These are phyloP conservation scores for Penicillium sclerotigenum DNA, from an alignment of 2,329 filamentous ascomycete genomes.

Conservation along the genomic window DNA sequence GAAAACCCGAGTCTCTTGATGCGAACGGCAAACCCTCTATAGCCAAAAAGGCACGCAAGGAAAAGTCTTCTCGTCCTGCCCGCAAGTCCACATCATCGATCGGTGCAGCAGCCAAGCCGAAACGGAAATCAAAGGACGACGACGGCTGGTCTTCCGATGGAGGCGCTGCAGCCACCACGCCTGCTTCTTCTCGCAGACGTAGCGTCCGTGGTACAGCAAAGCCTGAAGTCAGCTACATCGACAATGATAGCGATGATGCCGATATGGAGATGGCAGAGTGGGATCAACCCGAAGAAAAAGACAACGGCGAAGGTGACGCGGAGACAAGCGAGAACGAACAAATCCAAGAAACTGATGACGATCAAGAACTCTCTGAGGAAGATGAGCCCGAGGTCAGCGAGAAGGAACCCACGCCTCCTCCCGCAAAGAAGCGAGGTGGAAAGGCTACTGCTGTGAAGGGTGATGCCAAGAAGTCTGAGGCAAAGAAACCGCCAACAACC, in stretches of 20 bases:
- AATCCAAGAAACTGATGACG: conserved; percentile 2
- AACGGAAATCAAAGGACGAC: conserved; percentile 39
- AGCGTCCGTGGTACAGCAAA: conserved; percentile 39
- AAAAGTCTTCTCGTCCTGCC: conserved; percentile 23
- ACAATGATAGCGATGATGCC: conserved; percentile 46
- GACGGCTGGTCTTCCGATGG: conserved; percentile 43
- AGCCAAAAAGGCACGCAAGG: conserved; percentile 35
- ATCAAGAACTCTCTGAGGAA: conserved; percentile 8
- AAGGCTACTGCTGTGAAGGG: conserved; percentile 7
- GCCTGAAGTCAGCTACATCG: conserved; percentile 42
- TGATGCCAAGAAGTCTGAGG: conserved; percentile 11
- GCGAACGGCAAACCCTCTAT: conserved; percentile 23
- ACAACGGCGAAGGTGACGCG: conserved; percentile 27
- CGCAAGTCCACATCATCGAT: conserved; percentile 36
- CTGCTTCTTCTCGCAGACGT: conserved; percentile 36
- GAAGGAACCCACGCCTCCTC: conserved; percentile 21
- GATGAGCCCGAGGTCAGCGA: conserved; percentile 15
- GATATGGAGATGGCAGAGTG: conserved; percentile 43
- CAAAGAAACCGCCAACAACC: conserved; percentile 1
- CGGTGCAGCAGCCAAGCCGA: conserved; percentile 29
- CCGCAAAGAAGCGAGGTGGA: conserved; percentile 15
- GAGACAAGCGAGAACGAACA: conserved; percentile 21
- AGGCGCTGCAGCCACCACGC: conserved; percentile 39
- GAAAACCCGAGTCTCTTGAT: conserved; percentile 40
- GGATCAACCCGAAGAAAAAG: conserved; percentile 29